Percentiles rank a stretch among this genome's conserved stretches.
Evolutionary conservation across 208 protist genomes (phyloP).

Genomic region (Trichomonas tenax): DNA sequence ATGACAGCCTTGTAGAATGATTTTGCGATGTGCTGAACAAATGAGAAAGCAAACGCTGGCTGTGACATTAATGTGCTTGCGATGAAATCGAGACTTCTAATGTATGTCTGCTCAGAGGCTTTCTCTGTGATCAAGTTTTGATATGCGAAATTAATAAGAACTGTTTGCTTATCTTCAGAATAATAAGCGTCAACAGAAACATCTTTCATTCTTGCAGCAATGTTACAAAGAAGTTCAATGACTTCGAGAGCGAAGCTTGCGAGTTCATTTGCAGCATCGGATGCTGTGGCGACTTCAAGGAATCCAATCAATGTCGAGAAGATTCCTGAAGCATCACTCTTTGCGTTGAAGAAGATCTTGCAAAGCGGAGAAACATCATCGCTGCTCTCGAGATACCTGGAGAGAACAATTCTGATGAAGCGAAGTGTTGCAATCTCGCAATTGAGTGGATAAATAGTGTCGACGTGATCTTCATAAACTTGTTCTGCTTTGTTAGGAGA

Average conservation of each 20-base stretch:
- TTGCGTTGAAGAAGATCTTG: not conserved
- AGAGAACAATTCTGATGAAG: not conserved
- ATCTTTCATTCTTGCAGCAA: not conserved
- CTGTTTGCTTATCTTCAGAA: not conserved
- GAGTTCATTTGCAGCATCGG: not conserved
- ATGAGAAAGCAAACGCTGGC: not conserved
- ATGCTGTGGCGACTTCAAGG: not conserved
- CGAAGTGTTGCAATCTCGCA: not conserved
- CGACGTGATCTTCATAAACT: not conserved
- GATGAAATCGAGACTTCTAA: not conserved
- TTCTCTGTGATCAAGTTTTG: not conserved
- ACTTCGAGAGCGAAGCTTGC: not conserved
- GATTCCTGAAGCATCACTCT: not conserved
- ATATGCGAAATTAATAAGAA: not conserved
- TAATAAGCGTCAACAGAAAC: not conserved
- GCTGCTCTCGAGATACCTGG: not conserved
- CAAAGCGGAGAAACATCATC: not conserved
- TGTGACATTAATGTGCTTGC: not conserved
- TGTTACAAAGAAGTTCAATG: not conserved
- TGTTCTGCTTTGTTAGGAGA: not conserved
- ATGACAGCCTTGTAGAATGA: not conserved
- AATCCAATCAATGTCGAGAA: not conserved
- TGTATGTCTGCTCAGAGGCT: not conserved
- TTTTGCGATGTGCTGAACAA: not conserved
- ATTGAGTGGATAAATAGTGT: not conserved